These are phyloP conservation scores for Cornus suecica DNA, from an alignment of 148 eudicot species.

Conservation along the genomic window DNA sequence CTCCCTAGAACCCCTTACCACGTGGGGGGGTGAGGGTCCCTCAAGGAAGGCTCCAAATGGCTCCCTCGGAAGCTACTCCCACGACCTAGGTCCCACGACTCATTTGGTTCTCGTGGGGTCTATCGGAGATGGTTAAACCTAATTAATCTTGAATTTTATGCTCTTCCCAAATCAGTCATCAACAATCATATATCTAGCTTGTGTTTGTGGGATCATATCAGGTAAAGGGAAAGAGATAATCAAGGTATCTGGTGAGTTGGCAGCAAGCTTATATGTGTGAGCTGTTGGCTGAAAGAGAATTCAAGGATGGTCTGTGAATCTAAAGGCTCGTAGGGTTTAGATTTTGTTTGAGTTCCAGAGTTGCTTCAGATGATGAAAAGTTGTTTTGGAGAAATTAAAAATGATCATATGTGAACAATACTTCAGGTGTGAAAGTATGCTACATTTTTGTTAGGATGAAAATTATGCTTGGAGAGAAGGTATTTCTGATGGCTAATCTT, in stretches of 20 bases:
- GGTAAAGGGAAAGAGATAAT: neutral
- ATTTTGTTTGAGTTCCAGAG: neutral
- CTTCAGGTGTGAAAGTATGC: neutral
- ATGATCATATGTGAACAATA: neutral
- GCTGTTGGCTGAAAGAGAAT: neutral
- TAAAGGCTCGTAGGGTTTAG: too few species aligned
- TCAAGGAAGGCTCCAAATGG: too few species aligned
- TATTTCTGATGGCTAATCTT: neutral
- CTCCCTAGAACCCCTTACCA: too few species aligned
- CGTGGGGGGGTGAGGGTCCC: too few species aligned
- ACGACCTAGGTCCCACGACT: too few species aligned
- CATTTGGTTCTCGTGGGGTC: too few species aligned
- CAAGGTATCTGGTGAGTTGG: neutral
- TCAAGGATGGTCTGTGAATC: neutral
- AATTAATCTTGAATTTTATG: too few species aligned
- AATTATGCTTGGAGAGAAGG: neutral
- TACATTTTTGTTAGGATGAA: neutral
- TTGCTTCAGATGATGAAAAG: neutral
- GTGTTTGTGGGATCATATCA: neutral
- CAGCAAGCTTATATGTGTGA: neutral
- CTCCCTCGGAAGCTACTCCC: too few species aligned
- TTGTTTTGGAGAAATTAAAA: neutral
- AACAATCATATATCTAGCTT: too few species aligned
- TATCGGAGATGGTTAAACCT: too few species aligned
- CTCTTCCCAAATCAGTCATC: too few species aligned